Percentiles rank a stretch among this genome's conserved stretches.
Conservation (phyloP, 768 basidiomycete species). For the Boletus sp. region DNA sequence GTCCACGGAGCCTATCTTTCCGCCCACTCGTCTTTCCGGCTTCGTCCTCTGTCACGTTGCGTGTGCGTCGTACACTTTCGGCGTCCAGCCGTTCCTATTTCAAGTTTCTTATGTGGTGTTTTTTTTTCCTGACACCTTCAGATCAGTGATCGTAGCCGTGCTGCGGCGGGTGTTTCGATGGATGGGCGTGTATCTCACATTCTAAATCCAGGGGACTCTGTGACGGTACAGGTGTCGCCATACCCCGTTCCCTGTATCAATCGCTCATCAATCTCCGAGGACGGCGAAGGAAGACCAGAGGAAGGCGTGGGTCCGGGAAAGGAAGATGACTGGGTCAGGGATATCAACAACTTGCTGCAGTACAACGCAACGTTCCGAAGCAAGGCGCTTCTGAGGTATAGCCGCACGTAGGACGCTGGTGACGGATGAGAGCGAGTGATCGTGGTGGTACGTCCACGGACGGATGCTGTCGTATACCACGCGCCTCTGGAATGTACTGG, state of each 20-base stretch:
- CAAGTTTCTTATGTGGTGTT: background rate
- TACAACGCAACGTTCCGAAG: conserved; percentile 94
- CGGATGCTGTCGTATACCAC: too few relatives aligned
- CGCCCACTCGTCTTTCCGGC: conserved; percentile 87
- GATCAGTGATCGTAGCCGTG: conserved; percentile 83
- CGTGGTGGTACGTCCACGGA: too few relatives aligned
- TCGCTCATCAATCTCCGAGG: conserved; percentile 69
- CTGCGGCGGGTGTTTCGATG: conserved; percentile 88
- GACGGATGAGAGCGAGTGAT: too few relatives aligned
- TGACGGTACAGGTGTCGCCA: conserved; percentile 79
- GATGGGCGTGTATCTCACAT: conserved; percentile 86
- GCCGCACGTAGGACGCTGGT: conserved; percentile 38
- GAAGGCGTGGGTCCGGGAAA: conserved; percentile 76
- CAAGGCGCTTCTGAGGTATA: conserved; percentile 77
- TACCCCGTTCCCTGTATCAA: conserved; percentile 94
- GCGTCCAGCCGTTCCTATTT: background rate
- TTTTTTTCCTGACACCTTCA: conserved; percentile 26
- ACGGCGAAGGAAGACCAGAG: conserved; percentile 38
- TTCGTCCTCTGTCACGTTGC: conserved; percentile 69
- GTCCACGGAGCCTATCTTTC: conserved; percentile 89
- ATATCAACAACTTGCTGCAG: conserved; percentile 91
- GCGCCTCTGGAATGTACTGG: too few relatives aligned
- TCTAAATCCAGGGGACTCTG: conserved; percentile 80
- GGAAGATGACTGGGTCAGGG: conserved; percentile 94
- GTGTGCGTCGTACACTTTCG: conserved; percentile 44